These are phyloP conservation scores for Camelina sativa DNA, from an alignment of 345 rosid genomes.

Conservation along the genomic window DNA sequence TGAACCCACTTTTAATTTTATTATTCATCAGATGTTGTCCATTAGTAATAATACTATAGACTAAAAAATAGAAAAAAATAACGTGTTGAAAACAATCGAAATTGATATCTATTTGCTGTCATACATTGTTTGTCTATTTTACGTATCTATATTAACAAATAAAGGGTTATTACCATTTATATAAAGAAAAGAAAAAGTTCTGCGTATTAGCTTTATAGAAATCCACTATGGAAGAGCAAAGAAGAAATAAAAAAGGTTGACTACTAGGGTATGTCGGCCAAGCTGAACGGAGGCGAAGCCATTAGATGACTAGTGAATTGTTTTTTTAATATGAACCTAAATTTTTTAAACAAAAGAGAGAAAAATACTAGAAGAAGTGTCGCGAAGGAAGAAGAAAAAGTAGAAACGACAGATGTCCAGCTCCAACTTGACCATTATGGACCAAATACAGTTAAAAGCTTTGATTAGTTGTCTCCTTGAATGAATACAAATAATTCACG, in stretches of 20 bases:
- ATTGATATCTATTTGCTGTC: no score
- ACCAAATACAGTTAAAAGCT: slow-evolving; percentile 22
- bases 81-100: no score
- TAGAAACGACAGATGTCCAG: slow-evolving; percentile 20
- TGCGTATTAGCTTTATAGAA: neutral
- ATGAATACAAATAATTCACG: slow-evolving; percentile 38
- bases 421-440: slow-evolving; percentile 24
- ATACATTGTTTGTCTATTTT: no score
- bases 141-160: no score
- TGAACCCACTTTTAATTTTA: no score
- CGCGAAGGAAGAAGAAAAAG: slow-evolving; percentile 40
- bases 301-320: neutral
- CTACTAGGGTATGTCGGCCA: slow-evolving; percentile 23
- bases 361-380: slow-evolving; percentile 4
- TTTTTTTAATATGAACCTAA: neutral
- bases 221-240: neutral
- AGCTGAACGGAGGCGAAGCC: neutral
- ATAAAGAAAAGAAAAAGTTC: no score
- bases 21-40: no score
- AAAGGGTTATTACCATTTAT: no score
- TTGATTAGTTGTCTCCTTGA: slow-evolving; percentile 40
- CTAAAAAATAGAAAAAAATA: no score
- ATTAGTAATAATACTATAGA: no score
- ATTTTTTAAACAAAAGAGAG: neutral
- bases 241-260: neutral